Percentiles rank a stretch among this genome's conserved stretches.
phyloP scores from a whole-genome alignment of 192 early-diverging fungal species.

The Backusella morwellensis region DNA sequence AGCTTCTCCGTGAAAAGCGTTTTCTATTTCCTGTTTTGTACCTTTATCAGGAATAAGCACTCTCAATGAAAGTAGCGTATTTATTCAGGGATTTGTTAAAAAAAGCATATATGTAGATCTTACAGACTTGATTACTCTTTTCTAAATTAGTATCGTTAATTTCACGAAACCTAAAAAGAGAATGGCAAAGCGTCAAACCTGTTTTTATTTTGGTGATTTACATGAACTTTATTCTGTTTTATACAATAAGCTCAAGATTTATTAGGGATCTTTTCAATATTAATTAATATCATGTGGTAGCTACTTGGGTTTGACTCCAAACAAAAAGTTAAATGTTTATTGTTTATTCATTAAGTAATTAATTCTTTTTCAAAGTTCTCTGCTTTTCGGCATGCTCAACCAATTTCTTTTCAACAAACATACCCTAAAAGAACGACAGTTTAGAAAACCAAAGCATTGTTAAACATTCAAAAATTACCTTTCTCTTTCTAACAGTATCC shows the following conservation, averaged over 20 bases:
- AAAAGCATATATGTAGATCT: background rate
- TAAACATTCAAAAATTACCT: conserved; percentile 54
- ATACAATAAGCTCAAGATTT: background rate
- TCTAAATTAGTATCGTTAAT: background rate
- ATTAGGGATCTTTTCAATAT: background rate
- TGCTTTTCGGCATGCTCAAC: conserved; percentile 88
- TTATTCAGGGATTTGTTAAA: too few relatives aligned
- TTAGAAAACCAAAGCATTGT: background rate
- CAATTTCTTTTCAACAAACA: conserved; percentile 92
- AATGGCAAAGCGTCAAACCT: background rate
- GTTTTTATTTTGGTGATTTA: background rate
- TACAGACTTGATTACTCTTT: background rate
- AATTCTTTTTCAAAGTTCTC: conserved; percentile 73
- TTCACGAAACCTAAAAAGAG: background rate
- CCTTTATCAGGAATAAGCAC: background rate
- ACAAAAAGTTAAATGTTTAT: background rate
- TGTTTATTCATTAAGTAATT: conserved; percentile 17
- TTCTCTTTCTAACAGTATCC: conserved; percentile 91
- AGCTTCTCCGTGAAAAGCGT: background rate
- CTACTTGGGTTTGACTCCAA: background rate
- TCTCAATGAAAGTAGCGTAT: background rate
- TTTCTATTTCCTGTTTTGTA: background rate
- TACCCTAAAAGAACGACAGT: conserved; percentile 41
- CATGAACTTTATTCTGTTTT: background rate
- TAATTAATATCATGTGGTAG: background rate